Conservation (phyloP, 805 yeast genomes). For the Kazachstania kunashirensis region DNA sequence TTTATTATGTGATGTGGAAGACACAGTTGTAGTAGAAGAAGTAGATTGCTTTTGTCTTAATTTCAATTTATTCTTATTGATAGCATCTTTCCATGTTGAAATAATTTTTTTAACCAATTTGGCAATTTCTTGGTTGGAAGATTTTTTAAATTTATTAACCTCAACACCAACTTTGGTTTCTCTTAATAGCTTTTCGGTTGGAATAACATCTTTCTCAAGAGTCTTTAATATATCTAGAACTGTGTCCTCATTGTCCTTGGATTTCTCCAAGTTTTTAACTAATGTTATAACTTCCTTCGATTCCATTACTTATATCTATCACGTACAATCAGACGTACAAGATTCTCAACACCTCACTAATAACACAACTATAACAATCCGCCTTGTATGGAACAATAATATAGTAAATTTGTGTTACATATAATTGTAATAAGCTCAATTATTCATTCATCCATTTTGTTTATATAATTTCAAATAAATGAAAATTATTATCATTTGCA, state of each 20-base stretch:
- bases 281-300: conserved; percentile 62
- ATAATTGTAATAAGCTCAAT: no score
- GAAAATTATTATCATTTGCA: no score
- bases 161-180: conserved; percentile 95
- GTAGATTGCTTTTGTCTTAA: conserved; percentile 12
- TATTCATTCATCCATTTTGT: no score
- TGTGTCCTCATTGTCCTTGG: conserved; percentile 47
- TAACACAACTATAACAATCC: no score
- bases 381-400: no score
- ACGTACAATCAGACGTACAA: no score
- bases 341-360: no score
- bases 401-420: no score
- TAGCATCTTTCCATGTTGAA: conserved; percentile 82
- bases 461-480: no score
- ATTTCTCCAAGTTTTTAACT: conserved; percentile 65
- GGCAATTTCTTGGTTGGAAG: conserved; percentile 55
- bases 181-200: conserved; percentile 76
- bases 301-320: no score
- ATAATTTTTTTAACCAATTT: conserved; percentile 73
- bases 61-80: conserved; percentile 48
- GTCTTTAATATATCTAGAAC: conserved; percentile 56
- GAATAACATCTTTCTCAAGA: conserved; percentile 60
- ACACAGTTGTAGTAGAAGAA: background rate
- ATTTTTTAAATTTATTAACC: conserved; percentile 76
- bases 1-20: background rate